Evolutionary conservation across 2,329 filamentous ascomycete species (phyloP), one percentile per base, ranked within the genome.

Genomic region (Calonectria leucothoes): DNA sequence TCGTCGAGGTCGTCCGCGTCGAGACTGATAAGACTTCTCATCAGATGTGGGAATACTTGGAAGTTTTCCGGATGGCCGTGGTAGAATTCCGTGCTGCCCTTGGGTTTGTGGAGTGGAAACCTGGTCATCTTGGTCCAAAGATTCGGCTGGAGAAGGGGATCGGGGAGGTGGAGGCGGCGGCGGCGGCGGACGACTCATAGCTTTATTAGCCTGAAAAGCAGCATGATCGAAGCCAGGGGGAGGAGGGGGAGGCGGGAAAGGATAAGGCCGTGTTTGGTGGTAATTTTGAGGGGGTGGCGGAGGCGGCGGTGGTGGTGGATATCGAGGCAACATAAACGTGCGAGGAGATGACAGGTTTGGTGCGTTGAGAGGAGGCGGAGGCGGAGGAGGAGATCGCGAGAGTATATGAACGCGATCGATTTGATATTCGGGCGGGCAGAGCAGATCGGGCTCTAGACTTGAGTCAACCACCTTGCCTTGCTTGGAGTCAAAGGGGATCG

Each of bases 391-490:
- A 48, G 64, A 29, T 65, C 69, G 20, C 57, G n/a, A 39, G 68
- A 57, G 69, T 23, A 45, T 51, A 59, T 51, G 42, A 68, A 65
- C 71, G 70, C 57, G 48, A 51, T 66, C 55, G 68, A 15, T 27
- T n/a, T 49, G 70, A 37, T 68, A 49, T 6, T 59, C 68, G 39
- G 55, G 52, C 35, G 68, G 73, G 66, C 74, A 70, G 70, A 73
- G 75, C 61, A 75, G 12, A 23, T 45, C 59, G 31, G 74, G 31
- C 25, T 72, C 68, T 55, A 73, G 70, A 70, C 52, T 71, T 29
- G 70, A 69, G 51, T 73, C 66, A 49, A 74, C 55, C 23, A 71
- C 67, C 33, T 74, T 75, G 68, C 64, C 69, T 37, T 74, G 68
- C 49, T 66, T 65, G 20, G 66, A 73, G 57, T 64, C 73, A 25